Percentiles rank a stretch among this genome's conserved stretches.
phyloP scores from a whole-genome alignment of 148 eudicot species.

The Dianthus caryophyllus region DNA sequence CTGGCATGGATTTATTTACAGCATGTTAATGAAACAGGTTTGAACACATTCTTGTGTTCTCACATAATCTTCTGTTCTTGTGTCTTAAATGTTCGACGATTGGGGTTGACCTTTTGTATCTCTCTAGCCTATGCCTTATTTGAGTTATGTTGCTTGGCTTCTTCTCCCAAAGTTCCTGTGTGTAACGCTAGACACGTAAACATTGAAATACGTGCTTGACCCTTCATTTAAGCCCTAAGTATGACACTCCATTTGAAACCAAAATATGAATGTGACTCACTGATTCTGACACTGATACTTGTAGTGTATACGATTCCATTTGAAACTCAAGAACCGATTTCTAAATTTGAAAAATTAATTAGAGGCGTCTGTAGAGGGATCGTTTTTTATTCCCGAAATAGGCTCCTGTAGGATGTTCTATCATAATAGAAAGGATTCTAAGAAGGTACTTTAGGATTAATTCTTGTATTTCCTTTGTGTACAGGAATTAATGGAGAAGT shows the following conservation, averaged over 20 bases:
- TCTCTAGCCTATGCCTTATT: background rate
- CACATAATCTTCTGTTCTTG: background rate
- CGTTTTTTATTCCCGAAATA: background rate
- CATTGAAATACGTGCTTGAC: background rate
- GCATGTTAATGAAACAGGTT: background rate
- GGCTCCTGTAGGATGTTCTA: background rate
- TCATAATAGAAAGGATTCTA: background rate
- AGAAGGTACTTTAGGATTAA: background rate
- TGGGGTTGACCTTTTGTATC: background rate
- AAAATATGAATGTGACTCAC: background rate
- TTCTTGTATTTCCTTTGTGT: slow-evolving; percentile 12
- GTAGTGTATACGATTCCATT: background rate
- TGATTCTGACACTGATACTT: background rate
- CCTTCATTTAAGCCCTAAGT: background rate
- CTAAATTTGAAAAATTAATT: background rate
- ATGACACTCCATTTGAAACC: background rate
- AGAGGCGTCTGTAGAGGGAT: background rate
- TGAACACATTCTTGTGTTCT: background rate
- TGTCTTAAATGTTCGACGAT: background rate
- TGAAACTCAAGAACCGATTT: background rate
- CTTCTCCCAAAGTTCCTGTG: no score
- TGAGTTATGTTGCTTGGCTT: background rate
- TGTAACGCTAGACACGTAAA: background rate
- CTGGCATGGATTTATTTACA: slow-evolving; percentile 3
- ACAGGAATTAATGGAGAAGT: slow-evolving; percentile 79